Evolutionary conservation across 768 basidiomycete species (phyloP).

Genomic region (Calvatia gigantea): DNA sequence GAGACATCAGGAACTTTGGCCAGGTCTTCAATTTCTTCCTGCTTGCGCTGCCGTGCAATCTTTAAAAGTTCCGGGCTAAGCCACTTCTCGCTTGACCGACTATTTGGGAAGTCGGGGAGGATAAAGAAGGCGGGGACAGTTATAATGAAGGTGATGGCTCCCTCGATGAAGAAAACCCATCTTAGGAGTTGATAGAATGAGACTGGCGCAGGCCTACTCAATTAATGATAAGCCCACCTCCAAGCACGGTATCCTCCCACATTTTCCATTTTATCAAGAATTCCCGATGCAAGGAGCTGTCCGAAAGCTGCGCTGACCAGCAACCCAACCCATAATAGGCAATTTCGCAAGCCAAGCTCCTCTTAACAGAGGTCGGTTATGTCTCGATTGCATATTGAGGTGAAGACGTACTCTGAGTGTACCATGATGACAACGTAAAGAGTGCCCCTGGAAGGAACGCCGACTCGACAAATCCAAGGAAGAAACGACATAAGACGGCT

Average conservation of each 20-base stretch:
- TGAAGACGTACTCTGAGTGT: conserved; percentile 1
- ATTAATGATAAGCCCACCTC: conserved; percentile 28
- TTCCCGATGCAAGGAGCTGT: conserved; percentile 45
- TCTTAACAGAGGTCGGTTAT: conserved; percentile 4
- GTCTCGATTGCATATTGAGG: not conserved
- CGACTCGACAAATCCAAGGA: conserved; percentile 49
- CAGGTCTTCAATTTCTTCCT: conserved; percentile 40
- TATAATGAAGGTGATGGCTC: conserved; percentile 18
- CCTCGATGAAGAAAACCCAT: conserved; percentile 50
- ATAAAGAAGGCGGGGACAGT: conserved; percentile 40
- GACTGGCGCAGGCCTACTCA: not conserved
- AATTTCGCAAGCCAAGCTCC: conserved; percentile 43
- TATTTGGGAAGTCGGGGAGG: conserved; percentile 27
- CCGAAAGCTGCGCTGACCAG: conserved; percentile 54
- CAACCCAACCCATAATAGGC: conserved; percentile 45
- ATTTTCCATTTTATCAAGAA: conserved; percentile 44
- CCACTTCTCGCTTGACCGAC: conserved; percentile 27
- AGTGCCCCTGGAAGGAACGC: conserved; percentile 45
- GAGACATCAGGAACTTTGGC: conserved; percentile 3
- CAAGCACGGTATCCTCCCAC: conserved; percentile 47
- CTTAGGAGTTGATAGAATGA: conserved; percentile 18
- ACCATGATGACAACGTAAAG: conserved; percentile 27
- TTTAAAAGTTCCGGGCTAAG: conserved; percentile 18
- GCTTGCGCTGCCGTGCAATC: conserved; percentile 34
- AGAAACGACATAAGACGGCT: conserved; percentile 45